Conservation (phyloP, 768 basidiomycete species). For the Artomyces pyxidatus region DNA sequence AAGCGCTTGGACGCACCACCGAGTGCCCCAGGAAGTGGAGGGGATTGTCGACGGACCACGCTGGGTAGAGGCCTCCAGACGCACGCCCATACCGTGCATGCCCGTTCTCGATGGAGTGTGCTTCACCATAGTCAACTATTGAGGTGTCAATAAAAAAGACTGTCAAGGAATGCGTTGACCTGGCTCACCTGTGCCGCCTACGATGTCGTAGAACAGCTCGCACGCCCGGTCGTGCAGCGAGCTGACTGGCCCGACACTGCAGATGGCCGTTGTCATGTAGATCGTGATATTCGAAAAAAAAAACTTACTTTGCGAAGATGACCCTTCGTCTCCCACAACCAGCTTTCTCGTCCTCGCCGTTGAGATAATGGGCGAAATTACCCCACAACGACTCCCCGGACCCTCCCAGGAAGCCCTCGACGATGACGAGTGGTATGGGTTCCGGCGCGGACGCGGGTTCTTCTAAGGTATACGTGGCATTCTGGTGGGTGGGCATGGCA, state of each 20-base stretch:
- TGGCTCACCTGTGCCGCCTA: conserved; percentile 34
- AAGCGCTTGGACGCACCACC: conserved; percentile 24
- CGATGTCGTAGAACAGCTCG: conserved; percentile 38
- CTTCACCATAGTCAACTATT: conserved; percentile 39
- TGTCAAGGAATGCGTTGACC: not conserved
- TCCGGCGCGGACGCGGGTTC: not conserved
- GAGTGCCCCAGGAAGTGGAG: conserved; percentile 46
- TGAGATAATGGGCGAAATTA: conserved; percentile 27
- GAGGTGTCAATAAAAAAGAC: not conserved
- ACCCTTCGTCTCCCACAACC: conserved; percentile 16
- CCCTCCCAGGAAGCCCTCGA: conserved; percentile 39
- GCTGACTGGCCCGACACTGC: conserved; percentile 42
- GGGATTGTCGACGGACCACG: conserved; percentile 34
- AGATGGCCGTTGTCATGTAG: conserved; percentile 10
- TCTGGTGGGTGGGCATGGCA: not conserved
- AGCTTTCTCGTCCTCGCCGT: conserved; percentile 15
- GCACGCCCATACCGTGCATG: conserved; percentile 38
- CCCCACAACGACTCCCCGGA: conserved; percentile 33
- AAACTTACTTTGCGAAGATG: conserved; percentile 24
- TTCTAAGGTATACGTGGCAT: not conserved
- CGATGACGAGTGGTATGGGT: conserved; percentile 34
- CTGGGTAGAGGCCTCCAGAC: conserved; percentile 35
- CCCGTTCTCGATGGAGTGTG: conserved; percentile 29
- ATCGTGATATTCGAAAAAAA: too few relatives aligned
- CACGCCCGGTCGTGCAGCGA: conserved; percentile 47